Evolutionary conservation across 257 asterid genomes (phyloP), one percentile per base, ranked within the genome.

Genomic region (Mitragyna speciosa): DNA sequence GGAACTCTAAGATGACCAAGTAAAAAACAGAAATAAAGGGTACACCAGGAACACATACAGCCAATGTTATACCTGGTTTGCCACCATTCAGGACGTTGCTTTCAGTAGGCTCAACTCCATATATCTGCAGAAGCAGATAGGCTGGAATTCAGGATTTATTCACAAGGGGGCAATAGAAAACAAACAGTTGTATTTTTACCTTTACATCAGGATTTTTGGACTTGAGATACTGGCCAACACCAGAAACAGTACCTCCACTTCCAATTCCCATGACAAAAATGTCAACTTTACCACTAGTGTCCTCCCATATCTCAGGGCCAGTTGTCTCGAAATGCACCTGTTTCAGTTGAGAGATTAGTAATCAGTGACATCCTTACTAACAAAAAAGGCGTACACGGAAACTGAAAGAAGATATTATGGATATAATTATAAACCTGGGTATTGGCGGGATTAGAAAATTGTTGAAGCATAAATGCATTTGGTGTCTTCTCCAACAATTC

Each of bases 231-330:
- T 87, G 94, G 51, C 99, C 98, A 79, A 96, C 99, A 11, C 99
- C 99, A 24, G 98, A 86, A 56, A 96, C 99, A 0, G 99, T 96
- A 63, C 99, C 99, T 84, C 99, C 99, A 56, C 98, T 94, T 43
- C 98, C 98, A 22, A 96, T 96, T 84, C 99, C 99, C 99, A 93
- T 92, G 4, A 96, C 78, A 77, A 92, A 96, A 41, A 96, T 94
- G 82, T 96, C 98, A 33, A 96, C 99, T 79, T 96, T 84, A 36
- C 99, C 99, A 78, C 87, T 84, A 16, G 98, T 90, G 73, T 96
- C 99, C 78, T 96, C 98, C 98, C 98, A 96, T 80, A 96, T 96
- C 85, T 96, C 99, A 41, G 99, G 99, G 19, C 99, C 99, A 1
- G 99, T 96, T 0, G 98, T 96, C 92, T 94, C 99, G 80, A 90